Percentiles rank a stretch among this genome's conserved stretches.
Evolutionary conservation across 352 stramenopile species (phyloP).

Genomic region (Phytopythium delawarense): DNA sequence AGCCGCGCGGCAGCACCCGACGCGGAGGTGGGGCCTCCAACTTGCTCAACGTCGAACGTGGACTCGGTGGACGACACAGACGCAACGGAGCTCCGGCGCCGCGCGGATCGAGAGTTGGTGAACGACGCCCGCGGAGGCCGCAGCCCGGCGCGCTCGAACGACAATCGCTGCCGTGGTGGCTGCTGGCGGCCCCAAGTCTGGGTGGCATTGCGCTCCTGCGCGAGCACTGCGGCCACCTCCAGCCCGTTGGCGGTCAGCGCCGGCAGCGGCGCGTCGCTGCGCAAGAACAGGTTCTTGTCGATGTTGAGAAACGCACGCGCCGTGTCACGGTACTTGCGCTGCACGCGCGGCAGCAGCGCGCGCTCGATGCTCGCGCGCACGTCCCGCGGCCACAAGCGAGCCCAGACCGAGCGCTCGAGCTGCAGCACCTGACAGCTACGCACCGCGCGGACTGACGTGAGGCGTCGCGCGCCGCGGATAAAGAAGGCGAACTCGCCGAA

Average conservation of each 20-base stretch:
- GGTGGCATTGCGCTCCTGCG: background rate
- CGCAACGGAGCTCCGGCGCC: background rate
- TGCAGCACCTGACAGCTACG: conserved; percentile 62
- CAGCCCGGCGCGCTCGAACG: background rate
- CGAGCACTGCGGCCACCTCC: background rate
- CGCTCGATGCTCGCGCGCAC: conserved; percentile 37
- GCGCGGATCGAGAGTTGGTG: background rate
- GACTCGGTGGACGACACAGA: background rate
- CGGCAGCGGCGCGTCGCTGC: conserved; percentile 32
- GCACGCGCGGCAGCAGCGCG: conserved; percentile 29
- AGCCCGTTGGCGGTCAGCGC: conserved; percentile 5
- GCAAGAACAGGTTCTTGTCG: conserved; percentile 61
- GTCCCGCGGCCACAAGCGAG: conserved; percentile 37
- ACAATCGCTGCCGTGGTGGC: background rate
- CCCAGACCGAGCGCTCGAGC: conserved; percentile 46
- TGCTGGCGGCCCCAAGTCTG: background rate
- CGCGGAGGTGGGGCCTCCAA: background rate
- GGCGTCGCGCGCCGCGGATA: conserved; percentile 30
- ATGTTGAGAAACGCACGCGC: conserved; percentile 47
- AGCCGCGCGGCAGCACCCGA: background rate
- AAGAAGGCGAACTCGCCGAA: conserved; percentile 74
- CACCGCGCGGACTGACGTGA: conserved; percentile 43
- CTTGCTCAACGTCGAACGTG: background rate
- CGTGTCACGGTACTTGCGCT: conserved; percentile 28
- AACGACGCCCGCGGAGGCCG: background rate